Base-by-base conservation (phyloP, 345 rosid species). In the Lepidium didymum region DNA sequence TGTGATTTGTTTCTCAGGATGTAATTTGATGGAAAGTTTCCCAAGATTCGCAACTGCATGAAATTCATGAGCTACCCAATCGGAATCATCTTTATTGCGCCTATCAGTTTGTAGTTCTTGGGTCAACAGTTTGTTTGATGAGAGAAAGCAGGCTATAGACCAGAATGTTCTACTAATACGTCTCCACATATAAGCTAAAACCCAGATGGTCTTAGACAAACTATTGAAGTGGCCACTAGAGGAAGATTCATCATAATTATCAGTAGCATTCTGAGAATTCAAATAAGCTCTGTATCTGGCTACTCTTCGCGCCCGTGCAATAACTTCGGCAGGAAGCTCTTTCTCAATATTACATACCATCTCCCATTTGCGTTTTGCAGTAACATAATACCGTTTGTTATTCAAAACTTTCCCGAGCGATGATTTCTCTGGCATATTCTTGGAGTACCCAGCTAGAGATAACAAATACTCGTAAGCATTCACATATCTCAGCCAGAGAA, bases 271-370 rank as follows among this genome's bases (percentile, higher is more conserved):
- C 59, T 55, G 83, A 74, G 68, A 60, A 25, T 72, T 65, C 65
- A 80, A 57, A 29, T 64, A 49, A 57, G 84, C 80, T 72, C 85
- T 84, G 78, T 74, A 78, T 59, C 94, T 81, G 63, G 86, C 96
- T 67, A 90, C 81, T 74, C 86, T 83, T 66, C 98, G 79, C 51
- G 96, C 98, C 79, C 81, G 93, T 54, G 86, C 82, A 57, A 93
- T 84, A 56, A 90, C 87, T 79, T 87, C 90, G 70, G 85, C 81
- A 21, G 96, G 86, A 45, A 93, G 86, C 70, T 88, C 72, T 68
- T 82, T 83, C 77, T 93, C 98, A 66, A 82, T 64, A 53, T 74
- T 51, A 65, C 77, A 76, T 66, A 93, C 83, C 69, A 75, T 70
- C 62, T 76, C 77, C 96, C 96, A 86, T 34, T 69, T 78, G 68